Evolutionary conservation across 1,284 basidiomycete genomes (phyloP).

Genomic region (Entoloma clypeatum): DNA sequence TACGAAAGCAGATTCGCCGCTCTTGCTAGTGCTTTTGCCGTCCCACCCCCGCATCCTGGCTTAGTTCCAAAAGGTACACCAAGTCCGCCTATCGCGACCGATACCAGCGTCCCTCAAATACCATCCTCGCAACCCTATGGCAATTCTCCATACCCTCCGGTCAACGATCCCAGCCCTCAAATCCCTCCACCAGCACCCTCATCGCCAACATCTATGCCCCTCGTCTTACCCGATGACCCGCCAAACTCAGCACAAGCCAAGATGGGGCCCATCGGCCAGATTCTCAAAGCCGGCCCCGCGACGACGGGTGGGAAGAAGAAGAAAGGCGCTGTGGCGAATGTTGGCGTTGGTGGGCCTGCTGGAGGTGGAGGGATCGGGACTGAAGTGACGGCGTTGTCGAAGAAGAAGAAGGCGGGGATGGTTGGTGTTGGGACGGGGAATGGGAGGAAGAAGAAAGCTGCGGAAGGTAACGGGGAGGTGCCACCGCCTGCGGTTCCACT

Average conservation of each 20-base stretch:
- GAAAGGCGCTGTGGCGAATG: constrained; percentile 26
- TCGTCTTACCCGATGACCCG: constrained; percentile 58
- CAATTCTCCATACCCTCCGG: constrained; percentile 6
- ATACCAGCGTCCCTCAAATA: constrained; percentile 14
- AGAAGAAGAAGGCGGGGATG: constrained; percentile 35
- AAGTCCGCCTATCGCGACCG: constrained; percentile 6
- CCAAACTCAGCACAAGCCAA: constrained; percentile 56
- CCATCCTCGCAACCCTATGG: constrained; percentile 11
- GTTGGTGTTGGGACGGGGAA: constrained; percentile 36
- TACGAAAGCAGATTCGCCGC: constrained; percentile 59
- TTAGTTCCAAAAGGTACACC: too few relatives aligned
- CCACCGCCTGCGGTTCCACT: constrained; percentile 12
- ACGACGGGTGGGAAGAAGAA: constrained; percentile 37
- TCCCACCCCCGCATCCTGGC: constrained; percentile 15
- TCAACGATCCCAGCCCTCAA: constrained; percentile 19
- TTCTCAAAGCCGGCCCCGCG: constrained; percentile 39
- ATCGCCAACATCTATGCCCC: constrained; percentile 18
- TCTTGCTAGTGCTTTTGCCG: constrained; percentile 29
- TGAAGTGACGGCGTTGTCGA: constrained; percentile 15
- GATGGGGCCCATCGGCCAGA: constrained; percentile 74
- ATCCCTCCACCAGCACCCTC: constrained; percentile 17
- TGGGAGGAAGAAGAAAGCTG: constrained; percentile 44
- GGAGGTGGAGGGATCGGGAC: constrained; percentile 22
- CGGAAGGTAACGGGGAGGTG: constrained; percentile 12
- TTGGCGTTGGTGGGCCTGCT: constrained; percentile 9